Evolutionary conservation across 768 basidiomycete species (phyloP), one percentile per base, ranked within the genome.

Genomic region (Galerina sulciceps): DNA sequence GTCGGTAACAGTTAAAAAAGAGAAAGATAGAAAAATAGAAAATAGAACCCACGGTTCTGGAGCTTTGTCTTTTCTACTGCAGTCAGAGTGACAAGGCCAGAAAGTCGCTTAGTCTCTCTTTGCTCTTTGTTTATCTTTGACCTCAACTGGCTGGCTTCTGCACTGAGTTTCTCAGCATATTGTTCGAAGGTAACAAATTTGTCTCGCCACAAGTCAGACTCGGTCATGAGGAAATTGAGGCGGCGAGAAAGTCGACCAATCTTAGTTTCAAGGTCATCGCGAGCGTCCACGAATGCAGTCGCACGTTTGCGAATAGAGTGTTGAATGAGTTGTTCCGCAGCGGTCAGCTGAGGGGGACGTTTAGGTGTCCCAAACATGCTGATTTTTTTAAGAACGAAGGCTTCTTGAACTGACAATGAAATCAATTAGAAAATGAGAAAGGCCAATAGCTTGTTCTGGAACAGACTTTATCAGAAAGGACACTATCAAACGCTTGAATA

Each of bases 111-210:
- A 26, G 93, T 92, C 76, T 96, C 94, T 58, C 87, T 80, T 70
- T 94, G 91, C 74, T 96, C 94, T 75, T 89, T 91, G 71, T 92
- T 93, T 70, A 96, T 94, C 79, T 93, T 95, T 26, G 84, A 73
- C 63, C 93, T 82, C 63, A 97, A 77, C 57, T 96, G 93, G 34
- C 84, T 85, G 37, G 94, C 94, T 73, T 97, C 95, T 15, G 80
- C 81, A 65, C 91, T 93, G 31, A 97, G 81, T 68, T 91, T 90
- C 77, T 96, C 94, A 8, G 95, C 94, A 69, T 96, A 95, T 72
- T 90, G 88, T 72, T 97, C 95, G 64, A 97, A 96, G 13, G 91
- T 90, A 50, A 95, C 91, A 65, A 96, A 96, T 69, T 95, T 96
- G 74, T 94, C 90, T 59, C 93, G 81, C 94, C 94, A 96, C 46